A percentile compares a stretch with the other conserved stretches of the same genome.
phyloP scores from a whole-genome alignment of 305 asterid genomes.

The Lippia alba region DNA sequence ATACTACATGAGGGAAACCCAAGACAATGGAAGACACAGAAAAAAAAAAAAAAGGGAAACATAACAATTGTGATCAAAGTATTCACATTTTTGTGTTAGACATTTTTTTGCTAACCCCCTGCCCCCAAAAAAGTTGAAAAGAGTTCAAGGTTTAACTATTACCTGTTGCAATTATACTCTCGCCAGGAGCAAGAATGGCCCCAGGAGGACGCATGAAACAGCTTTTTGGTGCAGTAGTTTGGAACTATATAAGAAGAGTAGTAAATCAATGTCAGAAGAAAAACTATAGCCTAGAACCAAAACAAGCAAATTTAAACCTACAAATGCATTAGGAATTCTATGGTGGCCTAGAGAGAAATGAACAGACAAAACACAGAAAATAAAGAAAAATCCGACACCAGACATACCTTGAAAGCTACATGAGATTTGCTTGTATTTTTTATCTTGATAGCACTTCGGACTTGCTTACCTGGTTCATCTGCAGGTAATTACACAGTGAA shows the following conservation, averaged over 20 bases:
- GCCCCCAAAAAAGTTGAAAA: constrained; percentile 6
- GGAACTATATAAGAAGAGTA: constrained; percentile 60
- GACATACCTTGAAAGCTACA: constrained; percentile 85
- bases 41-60: neutral
- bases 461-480: constrained; percentile 97
- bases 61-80: neutral
- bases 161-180: constrained; percentile 89
- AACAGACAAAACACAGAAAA: constrained; percentile 16
- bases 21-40: constrained; percentile 29
- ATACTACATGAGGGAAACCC: constrained; percentile 49
- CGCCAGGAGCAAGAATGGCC: constrained; percentile 93
- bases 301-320: constrained; percentile 21
- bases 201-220: constrained; percentile 99
- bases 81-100: neutral
- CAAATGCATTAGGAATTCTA: constrained; percentile 20
- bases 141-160: constrained; percentile 32
- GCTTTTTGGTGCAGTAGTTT: constrained; percentile 95
- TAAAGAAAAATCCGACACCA: neutral
- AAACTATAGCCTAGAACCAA: constrained; percentile 24
- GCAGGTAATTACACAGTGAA: constrained; percentile 30
- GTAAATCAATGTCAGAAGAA: constrained; percentile 34
- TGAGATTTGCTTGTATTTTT: constrained; percentile 92
- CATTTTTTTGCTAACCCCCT: no score
- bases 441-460: constrained; percentile 86
- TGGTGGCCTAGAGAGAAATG: constrained; percentile 15